Percentiles rank a stretch among this genome's conserved stretches.
Conservation (phyloP, 805 yeast genomes). For the Saccharomyces paradoxus region DNA sequence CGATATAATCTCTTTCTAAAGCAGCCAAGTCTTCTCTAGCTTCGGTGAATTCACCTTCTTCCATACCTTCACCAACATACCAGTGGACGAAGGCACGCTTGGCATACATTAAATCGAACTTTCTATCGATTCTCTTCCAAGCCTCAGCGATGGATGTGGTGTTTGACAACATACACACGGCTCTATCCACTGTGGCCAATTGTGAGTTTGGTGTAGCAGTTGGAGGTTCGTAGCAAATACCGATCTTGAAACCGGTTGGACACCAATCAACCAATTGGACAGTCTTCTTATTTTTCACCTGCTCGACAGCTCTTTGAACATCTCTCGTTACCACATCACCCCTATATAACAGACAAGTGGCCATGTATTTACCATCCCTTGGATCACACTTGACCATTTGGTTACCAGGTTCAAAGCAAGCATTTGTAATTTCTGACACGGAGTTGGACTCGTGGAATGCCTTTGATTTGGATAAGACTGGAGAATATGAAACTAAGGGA, state of each 20-base stretch:
- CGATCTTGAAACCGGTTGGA: constrained; percentile 96
- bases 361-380: constrained; percentile 91
- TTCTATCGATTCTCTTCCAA: constrained; percentile 89
- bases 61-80: constrained; percentile 99
- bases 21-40: constrained; percentile 96
- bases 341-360: constrained; percentile 88
- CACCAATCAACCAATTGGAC: constrained; percentile 97
- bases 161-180: constrained; percentile 91
- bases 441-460: constrained; percentile 88
- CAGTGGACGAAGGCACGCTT: constrained; percentile 97
- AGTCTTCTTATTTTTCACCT: constrained; percentile 81
- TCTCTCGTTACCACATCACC: constrained; percentile 96
- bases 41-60: constrained; percentile 94
- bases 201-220: constrained; percentile 80
- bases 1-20: constrained; percentile 87
- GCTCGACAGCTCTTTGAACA: constrained; percentile 86
- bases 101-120: constrained; percentile 92
- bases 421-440: constrained; percentile 87
- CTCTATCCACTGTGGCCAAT: constrained; percentile 82
- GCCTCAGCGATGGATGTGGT: constrained; percentile 96
- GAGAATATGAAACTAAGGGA: constrained; percentile 94
- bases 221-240: constrained; percentile 93
- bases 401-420: constrained; percentile 93
- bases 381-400: constrained; percentile 98
- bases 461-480: constrained; percentile 80